Evolutionary conservation across 148 eudicot genomes (phyloP), one percentile per base, ranked within the genome.

Genomic region (Vaccinium vitisidaea): DNA sequence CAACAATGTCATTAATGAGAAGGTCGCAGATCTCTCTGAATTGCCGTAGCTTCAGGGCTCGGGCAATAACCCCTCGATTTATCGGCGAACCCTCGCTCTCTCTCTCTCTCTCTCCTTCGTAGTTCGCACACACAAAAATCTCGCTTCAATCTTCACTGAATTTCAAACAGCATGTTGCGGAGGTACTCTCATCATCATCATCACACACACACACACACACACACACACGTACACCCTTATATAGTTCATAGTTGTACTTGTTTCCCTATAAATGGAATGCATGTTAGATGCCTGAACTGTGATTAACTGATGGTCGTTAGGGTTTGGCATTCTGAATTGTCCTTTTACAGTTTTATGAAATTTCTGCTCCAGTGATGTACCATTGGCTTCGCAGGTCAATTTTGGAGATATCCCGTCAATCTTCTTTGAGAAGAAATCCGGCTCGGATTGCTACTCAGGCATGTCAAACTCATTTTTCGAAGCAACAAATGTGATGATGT

Each of bases 351-450:
- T 25, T 67, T 25, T 13, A 27, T 11, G 36, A 43, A 67, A 67
- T 25, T 67, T 67, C 1, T 5, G 6, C 4, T 67, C 14, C 73
- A 67, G 36, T 67, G 73, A 67, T 27, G 39, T 10, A 11, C 73
- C 11, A 25, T 27, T 67, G 36, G 15, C 2, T 67, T 67, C 73
- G 73, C 36, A 67, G 73, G 73, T 67, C 73, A n/a, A 67, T 25
- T 67, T 67, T 67, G 32, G 73, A 67, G 73, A 12, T 67, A 10
- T 67, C 73, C 16, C 73, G 39, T 67, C 73, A 27, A 67, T 67
- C 73, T 12, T 67, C 73, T 12, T 67, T 67, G 73, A 67, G 73
- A 67, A 67, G 73, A 67, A 67, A 67, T 67, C 36, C 73, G 27
- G 73, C 73, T 12, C 4, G 73, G 73, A 12, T 67, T 27, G 36